These are phyloP conservation scores for Trichoderma endophyticum DNA, from an alignment of 2,329 filamentous ascomycete genomes.

Conservation along the genomic window DNA sequence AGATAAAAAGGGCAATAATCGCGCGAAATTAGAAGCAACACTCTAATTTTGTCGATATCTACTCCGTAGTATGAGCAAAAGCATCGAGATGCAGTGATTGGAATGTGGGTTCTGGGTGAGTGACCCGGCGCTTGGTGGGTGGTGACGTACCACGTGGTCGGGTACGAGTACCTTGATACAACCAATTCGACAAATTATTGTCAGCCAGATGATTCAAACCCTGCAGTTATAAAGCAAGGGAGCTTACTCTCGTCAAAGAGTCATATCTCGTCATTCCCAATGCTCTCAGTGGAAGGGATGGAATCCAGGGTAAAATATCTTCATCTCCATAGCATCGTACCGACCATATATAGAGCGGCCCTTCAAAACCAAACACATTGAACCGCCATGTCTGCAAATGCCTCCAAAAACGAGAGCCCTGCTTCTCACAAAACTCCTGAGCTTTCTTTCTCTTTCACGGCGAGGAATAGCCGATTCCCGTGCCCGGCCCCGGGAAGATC, in stretches of 20 bases:
- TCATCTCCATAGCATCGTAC: neutral
- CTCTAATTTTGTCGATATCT: neutral
- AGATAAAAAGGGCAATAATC: neutral
- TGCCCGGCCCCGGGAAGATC: neutral
- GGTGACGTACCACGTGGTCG: slow-evolving; percentile 5
- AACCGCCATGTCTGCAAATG: neutral
- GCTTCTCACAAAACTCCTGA: neutral
- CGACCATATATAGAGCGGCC: neutral
- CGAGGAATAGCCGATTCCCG: too few relatives aligned
- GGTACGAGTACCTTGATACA: slow-evolving; percentile 1
- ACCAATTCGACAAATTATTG: neutral
- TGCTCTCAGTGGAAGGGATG: neutral
- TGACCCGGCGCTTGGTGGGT: neutral
- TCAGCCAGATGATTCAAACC: neutral
- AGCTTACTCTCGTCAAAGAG: neutral
- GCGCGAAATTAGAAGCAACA: neutral
- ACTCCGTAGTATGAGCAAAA: neutral
- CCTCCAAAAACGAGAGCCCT: neutral
- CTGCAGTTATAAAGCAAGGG: neutral
- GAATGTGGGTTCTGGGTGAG: neutral
- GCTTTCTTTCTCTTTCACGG: neutral
- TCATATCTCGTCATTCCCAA: neutral
- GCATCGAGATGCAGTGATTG: neutral
- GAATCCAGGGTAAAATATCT: neutral
- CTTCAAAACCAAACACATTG: too few relatives aligned